Evolutionary conservation across 345 rosid genomes (phyloP), one percentile per base, ranked within the genome.

Genomic region (Camelina neglecta): DNA sequence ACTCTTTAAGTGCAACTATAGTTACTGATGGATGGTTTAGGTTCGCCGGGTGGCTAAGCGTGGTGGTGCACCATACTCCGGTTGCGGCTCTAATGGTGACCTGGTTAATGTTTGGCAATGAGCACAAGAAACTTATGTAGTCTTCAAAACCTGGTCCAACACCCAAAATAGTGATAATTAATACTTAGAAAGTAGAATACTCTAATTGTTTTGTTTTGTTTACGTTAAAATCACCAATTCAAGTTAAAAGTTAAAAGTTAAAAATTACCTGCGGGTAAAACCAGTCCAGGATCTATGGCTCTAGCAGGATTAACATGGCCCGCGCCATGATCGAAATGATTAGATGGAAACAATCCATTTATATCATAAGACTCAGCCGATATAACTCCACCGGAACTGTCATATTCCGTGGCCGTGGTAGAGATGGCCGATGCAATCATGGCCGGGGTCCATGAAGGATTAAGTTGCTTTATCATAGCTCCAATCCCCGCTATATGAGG

Each of bases 271-370:
- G 92, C 71, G 53, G 86, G 47, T 58, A 89, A 83, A 78, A 88
- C 90, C 0, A 93, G 84, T 78, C 97, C 93, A 7, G 98, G 96
- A 80, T 91, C 91, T 36, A 90, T 15, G 66, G 98, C 96, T 13
- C 63, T 76, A 57, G 81, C 76, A 3, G 98, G 92, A 82, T 65
- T 84, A 54, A 93, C 87, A 29, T 82, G 87, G 48, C 98, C 97
- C 0, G 96, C 87, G 1, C 98, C 97, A 5, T 75, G 55, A 75
- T 87, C 97, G 7, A 91, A 93, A 72, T 85, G 75, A 57, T 85
- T 86, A 68, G 93, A 79, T 1, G 85, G 74, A 67, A 48, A 44
- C 47, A 81, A 42, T 85, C 80, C 80, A 18, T 67, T 58, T 21
- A 74, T 41, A 5, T 59, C 69, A 9, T 21, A 85, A 41, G 86